A percentile compares a stretch with the other conserved stretches of the same genome.
Conservation (phyloP, 164 flowering plant genomes). For the Nelumbo lutea region DNA sequence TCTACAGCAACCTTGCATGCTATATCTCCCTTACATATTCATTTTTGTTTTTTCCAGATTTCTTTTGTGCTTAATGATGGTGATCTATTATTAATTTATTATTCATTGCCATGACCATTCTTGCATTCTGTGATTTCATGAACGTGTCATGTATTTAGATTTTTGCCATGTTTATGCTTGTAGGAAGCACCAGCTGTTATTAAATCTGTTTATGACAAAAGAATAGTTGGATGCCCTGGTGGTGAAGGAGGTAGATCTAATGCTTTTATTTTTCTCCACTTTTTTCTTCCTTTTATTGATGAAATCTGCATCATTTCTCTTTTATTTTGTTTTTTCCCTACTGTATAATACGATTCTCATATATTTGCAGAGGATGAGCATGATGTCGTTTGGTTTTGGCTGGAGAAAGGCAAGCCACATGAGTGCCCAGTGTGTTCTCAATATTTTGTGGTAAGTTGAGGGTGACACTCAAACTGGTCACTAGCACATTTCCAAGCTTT, state of each 20-base stretch:
- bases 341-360: not conserved
- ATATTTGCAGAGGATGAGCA: slow-evolving; percentile 70
- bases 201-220: slow-evolving; percentile 49
- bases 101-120: not conserved
- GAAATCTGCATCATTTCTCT: not conserved
- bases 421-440: slow-evolving; percentile 92
- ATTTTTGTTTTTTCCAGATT: not conserved
- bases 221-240: slow-evolving; percentile 80
- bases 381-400: slow-evolving; percentile 98
- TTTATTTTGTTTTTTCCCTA: not conserved
- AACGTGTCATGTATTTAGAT: not conserved
- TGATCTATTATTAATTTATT: not conserved
- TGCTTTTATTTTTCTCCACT: not conserved
- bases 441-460: slow-evolving; percentile 44
- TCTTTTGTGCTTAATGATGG: not conserved
- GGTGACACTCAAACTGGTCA: not conserved
- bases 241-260: slow-evolving; percentile 54
- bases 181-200: slow-evolving; percentile 68
- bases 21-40: too few species aligned
- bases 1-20: too few species aligned
- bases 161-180: slow-evolving; percentile 10
- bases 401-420: slow-evolving; percentile 79
- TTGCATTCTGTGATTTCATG: not conserved
- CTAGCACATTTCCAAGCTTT: not conserved
- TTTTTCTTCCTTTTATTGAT: not conserved